These are phyloP conservation scores for Bacidia gigantensis DNA, from an alignment of 495 filamentous ascomycete species.

Conservation along the genomic window DNA sequence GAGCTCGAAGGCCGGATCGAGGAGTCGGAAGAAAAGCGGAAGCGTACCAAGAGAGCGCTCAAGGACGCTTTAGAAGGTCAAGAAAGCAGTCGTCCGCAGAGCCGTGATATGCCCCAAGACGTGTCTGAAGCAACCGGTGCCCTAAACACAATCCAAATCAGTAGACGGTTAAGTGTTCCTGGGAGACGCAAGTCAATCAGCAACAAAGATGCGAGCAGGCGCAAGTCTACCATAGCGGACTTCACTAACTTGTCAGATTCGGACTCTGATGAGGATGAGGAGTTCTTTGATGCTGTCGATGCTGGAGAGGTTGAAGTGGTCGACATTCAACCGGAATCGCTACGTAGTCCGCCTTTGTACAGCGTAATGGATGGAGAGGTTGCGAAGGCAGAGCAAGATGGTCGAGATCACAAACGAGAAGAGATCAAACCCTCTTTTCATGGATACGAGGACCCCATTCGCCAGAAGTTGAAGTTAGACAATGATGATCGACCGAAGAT, in stretches of 20 bases:
- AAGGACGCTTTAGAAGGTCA: constrained; percentile 67
- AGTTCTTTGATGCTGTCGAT: constrained; percentile 96
- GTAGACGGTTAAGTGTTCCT: constrained; percentile 16
- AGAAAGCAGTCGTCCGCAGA: constrained; percentile 27
- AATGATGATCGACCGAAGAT: constrained; percentile 87
- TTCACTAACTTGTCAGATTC: constrained; percentile 58
- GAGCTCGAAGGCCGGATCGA: constrained; percentile 73
- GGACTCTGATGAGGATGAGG: constrained; percentile 72
- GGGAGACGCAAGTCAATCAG: constrained; percentile 32
- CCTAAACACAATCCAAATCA: constrained; percentile 9
- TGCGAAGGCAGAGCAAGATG: constrained; percentile 29
- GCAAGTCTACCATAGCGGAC: constrained; percentile 45
- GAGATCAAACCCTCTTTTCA: constrained; percentile 66
- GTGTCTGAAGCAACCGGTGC: constrained; percentile 7
- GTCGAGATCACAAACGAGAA: constrained; percentile 33
- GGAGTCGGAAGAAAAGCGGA: constrained; percentile 80
- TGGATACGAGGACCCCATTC: constrained; percentile 79
- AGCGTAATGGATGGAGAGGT: constrained; percentile 20
- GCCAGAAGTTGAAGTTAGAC: constrained; percentile 73
- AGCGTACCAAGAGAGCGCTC: constrained; percentile 75
- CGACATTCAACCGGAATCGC: constrained; percentile 35
- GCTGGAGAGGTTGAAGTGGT: constrained; percentile 77
- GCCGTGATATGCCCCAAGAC: constrained; percentile 16
- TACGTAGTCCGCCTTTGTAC: constrained; percentile 31
- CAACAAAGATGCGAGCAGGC: constrained; percentile 27